These are phyloP conservation scores for Coniochaeta ligniaria DNA, from an alignment of 2,329 filamentous ascomycete species.

Conservation along the genomic window DNA sequence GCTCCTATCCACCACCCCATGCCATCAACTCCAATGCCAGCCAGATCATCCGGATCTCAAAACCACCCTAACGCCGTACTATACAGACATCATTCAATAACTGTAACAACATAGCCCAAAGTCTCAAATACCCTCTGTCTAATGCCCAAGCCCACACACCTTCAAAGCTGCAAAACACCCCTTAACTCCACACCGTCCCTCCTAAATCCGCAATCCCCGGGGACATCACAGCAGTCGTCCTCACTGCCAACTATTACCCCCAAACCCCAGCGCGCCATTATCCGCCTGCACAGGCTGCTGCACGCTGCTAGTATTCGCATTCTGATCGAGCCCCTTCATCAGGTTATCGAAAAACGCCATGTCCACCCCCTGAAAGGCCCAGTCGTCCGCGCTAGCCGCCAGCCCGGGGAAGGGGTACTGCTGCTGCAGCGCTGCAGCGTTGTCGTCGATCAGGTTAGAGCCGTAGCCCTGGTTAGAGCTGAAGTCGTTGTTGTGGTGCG, in stretches of 20 bases:
- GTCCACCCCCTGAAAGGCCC: slow-evolving; percentile 25
- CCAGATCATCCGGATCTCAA: neutral
- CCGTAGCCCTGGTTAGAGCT: neutral
- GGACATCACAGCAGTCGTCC: neutral
- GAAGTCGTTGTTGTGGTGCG: neutral
- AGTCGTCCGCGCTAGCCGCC: slow-evolving; percentile 19
- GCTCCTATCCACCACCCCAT: neutral
- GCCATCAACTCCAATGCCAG: neutral
- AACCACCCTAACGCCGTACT: neutral
- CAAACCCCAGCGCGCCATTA: neutral
- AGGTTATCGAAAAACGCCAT: slow-evolving; percentile 22
- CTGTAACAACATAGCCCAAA: no score
- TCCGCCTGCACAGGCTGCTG: neutral
- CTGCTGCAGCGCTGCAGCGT: neutral
- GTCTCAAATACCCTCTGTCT: no score
- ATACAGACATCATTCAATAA: neutral
- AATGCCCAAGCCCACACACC: no score
- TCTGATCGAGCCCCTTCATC: slow-evolving; percentile 8
- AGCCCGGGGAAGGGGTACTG: slow-evolving; percentile 8
- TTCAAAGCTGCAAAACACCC: neutral
- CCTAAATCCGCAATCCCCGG: neutral
- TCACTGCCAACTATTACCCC: neutral
- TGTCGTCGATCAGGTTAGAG: neutral
- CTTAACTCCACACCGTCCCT: neutral
- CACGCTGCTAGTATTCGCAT: neutral